Base-by-base conservation (phyloP, 2,329 filamentous ascomycete species). In the Epichloe baconii region DNA sequence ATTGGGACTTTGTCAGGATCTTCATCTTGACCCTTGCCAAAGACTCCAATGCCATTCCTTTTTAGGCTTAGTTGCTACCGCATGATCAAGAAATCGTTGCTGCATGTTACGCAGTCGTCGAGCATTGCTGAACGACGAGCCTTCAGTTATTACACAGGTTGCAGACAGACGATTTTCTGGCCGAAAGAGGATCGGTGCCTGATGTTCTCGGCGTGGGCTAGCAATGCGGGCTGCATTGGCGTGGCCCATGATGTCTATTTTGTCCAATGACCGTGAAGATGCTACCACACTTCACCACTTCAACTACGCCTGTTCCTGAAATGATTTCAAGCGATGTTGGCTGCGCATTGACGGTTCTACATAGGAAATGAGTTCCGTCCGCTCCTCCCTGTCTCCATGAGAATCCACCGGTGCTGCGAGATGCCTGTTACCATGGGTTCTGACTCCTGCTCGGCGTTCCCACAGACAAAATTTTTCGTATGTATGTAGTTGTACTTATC, bases 251-350 rank as follows among this genome's bases (percentile, higher is more conserved):
- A 48, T 41, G 10, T 8, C 31, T 5, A 15, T 23, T 21, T 38
- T 14, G 41, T 26, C 51, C 51, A 52, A 53, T 52, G 19, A 26
- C 15, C 38, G 47, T 31, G 34, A 43, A 41, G 45, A 49, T 35
- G 42, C 45, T 41, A 48, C 51, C 49, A 54, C 56, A 46, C 47
- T 50, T 46, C 11, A 14, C 41, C 23, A 41, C 34, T 50, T 36
- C 52, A 57, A 56, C 62, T 62, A 65, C 54, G 48, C 62, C 63
- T 64, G 61, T 65, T 64, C 63, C 61, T 64, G 61, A 59, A 61
- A 54, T 35, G 51, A 49, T 3, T 47, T 15, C 19, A 51, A 19
- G 17, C 23, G 23, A 11, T 5, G 7, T 31, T 31, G 26, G 26
- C 26, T 42, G 38, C 35, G 21, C 23, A 12, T 42, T 21, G 37